A percentile compares a stretch with the other conserved stretches of the same genome.
Evolutionary conservation across 164 flowering plant species (phyloP).

Genomic region (Magnolia sinica): DNA sequence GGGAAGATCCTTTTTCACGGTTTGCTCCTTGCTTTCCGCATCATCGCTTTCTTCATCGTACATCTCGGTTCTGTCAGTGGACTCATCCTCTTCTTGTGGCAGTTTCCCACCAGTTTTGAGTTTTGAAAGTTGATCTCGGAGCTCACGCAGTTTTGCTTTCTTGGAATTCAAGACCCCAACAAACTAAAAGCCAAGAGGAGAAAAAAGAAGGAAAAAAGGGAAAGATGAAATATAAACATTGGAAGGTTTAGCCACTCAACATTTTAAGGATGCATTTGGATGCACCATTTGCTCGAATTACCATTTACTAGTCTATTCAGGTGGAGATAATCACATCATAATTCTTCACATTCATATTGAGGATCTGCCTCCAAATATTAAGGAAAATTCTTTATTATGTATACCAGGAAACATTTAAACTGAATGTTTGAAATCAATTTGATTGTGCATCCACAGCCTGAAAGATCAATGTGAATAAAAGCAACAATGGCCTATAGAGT

Average conservation of each 20-base stretch:
- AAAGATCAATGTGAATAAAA: too few species aligned
- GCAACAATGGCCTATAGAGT: too few species aligned
- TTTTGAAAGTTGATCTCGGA: conserved; percentile 51
- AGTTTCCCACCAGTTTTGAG: conserved; percentile 22
- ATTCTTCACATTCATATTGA: too few species aligned
- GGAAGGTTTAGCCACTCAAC: background rate
- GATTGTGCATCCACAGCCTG: too few species aligned
- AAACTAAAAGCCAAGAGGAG: conserved; percentile 45
- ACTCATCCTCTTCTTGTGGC: conserved; percentile 49
- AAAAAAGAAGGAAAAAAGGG: background rate
- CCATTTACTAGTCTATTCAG: too few species aligned
- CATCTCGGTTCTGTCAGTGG: conserved; percentile 60
- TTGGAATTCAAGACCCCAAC: conserved; percentile 70
- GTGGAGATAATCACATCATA: too few species aligned
- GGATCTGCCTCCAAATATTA: too few species aligned
- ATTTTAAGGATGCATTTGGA: background rate
- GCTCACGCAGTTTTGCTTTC: conserved; percentile 81
- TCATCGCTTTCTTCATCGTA: conserved; percentile 47
- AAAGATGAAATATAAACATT: background rate
- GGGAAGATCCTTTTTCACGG: conserved; percentile 11
- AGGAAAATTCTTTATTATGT: too few species aligned
- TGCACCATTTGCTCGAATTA: background rate
- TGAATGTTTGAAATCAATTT: too few species aligned
- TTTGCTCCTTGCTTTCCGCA: conserved; percentile 32
- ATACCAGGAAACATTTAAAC: too few species aligned